A percentile compares a stretch with the other conserved stretches of the same genome.
These are phyloP conservation scores for Fusarium paranaense DNA, from an alignment of 2,329 filamentous ascomycete genomes.

Conservation along the genomic window DNA sequence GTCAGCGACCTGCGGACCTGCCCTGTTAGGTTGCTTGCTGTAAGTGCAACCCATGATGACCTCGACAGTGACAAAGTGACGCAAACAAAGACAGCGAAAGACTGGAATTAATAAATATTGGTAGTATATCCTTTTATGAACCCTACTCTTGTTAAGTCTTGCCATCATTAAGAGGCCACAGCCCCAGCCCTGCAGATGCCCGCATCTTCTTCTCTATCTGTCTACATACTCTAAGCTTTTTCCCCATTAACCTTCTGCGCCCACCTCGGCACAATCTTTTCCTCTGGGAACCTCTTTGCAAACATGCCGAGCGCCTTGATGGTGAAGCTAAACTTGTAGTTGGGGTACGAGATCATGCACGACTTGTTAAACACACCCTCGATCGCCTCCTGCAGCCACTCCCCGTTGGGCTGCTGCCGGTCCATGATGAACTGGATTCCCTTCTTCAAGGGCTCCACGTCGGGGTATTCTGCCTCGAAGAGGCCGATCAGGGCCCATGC, in stretches of 20 bases:
- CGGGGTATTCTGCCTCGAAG: constrained; percentile 84
- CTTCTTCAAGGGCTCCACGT: constrained; percentile 76
- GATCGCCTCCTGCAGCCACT: constrained; percentile 95
- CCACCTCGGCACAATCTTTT: constrained; percentile 57
- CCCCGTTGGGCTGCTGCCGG: constrained; percentile 87
- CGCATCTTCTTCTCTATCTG: neutral
- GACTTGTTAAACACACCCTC: constrained; percentile 99
- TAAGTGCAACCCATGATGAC: neutral
- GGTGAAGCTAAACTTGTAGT: constrained; percentile 97
- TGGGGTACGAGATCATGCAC: constrained; percentile 99
- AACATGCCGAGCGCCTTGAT: constrained; percentile 96
- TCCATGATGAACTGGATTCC: constrained; percentile 86
- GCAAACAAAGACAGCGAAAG: neutral
- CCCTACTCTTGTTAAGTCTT: neutral
- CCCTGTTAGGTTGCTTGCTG: neutral
- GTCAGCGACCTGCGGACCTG: neutral
- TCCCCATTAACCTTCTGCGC: constrained; percentile 6
- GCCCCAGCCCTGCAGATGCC: neutral
- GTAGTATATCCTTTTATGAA: neutral
- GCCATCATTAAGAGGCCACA: neutral
- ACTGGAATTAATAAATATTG: neutral
- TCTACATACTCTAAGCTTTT: neutral
- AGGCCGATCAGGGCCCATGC: constrained; percentile 88
- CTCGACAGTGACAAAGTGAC: neutral
- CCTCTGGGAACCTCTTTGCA: constrained; percentile 76